These are phyloP conservation scores for Zymoseptoria ardabiliae DNA, from an alignment of 2,329 filamentous ascomycete genomes.

Conservation along the genomic window DNA sequence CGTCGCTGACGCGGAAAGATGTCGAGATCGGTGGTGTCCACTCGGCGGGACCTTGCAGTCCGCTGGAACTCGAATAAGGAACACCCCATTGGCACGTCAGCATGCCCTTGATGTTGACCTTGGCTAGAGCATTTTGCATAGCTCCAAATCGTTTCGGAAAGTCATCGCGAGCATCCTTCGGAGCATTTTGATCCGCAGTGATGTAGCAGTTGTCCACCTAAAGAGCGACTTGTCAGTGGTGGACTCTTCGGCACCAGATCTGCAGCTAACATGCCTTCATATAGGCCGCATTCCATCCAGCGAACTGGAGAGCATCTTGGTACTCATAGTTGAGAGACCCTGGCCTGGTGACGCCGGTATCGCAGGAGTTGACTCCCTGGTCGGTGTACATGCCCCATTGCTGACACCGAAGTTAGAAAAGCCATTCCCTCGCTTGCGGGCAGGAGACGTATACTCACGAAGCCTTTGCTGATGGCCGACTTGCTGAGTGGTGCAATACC, in stretches of 20 bases:
- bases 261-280: constrained; percentile 14
- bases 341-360: constrained; percentile 12
- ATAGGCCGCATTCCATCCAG: constrained; percentile 23
- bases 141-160: constrained; percentile 21
- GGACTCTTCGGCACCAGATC: neutral
- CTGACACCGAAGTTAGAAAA: neutral
- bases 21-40: constrained; percentile 27
- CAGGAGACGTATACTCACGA: constrained; percentile 19
- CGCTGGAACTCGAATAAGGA: constrained; percentile 20
- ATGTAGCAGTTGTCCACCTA: constrained; percentile 29
- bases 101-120: constrained; percentile 26
- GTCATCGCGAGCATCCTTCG: constrained; percentile 25
- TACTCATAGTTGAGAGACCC: constrained; percentile 20
- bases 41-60: constrained; percentile 24
- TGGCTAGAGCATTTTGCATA: constrained; percentile 22
- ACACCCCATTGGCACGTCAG: constrained; percentile 24
- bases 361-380: constrained; percentile 22
- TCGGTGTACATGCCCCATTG: constrained; percentile 50
- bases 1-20: constrained; percentile 27
- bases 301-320: constrained; percentile 23
- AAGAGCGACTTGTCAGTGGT: neutral
- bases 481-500: constrained; percentile 45
- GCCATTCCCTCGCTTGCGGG: neutral
- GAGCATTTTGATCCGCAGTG: constrained; percentile 17
- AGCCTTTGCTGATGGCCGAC: constrained; percentile 41